Evolutionary conservation across 2,329 filamentous ascomycete species (phyloP).

Genomic region (Rhexocercosporidium sp.): DNA sequence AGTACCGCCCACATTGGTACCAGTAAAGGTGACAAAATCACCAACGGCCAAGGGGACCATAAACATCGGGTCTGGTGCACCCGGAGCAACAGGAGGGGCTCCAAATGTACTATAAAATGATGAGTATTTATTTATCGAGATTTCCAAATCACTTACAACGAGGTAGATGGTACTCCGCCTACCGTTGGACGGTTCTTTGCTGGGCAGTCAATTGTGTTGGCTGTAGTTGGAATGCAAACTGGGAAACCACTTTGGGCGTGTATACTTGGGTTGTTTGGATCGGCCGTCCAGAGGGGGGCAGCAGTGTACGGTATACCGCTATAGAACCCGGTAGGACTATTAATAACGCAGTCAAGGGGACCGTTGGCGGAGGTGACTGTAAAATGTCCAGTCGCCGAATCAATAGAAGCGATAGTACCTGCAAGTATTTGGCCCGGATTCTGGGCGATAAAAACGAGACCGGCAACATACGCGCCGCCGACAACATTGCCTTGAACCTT

Average conservation of each 20-base stretch:
- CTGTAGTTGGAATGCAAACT: constrained; percentile 55
- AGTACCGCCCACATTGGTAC: constrained; percentile 43
- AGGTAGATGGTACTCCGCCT: neutral
- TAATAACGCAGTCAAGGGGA: constrained; percentile 39
- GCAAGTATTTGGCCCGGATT: neutral
- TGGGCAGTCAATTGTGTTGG: constrained; percentile 44
- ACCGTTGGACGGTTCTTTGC: constrained; percentile 41
- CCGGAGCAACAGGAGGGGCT: neutral
- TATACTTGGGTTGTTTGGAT: constrained; percentile 54
- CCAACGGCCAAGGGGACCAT: constrained; percentile 49
- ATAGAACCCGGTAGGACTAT: constrained; percentile 51
- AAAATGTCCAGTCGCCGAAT: constrained; percentile 29
- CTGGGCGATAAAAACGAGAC: too few relatives aligned
- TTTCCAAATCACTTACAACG: neutral
- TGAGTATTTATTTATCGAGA: constrained; percentile 19
- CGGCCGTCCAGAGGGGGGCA: constrained; percentile 51
- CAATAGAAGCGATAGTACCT: constrained; percentile 33
- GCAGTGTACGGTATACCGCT: constrained; percentile 44
- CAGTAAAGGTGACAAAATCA: constrained; percentile 48
- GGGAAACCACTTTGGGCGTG: constrained; percentile 55
- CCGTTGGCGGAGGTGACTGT: constrained; percentile 9
- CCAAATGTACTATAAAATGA: too few relatives aligned
- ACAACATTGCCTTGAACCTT: too few relatives aligned
- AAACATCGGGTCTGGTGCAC: constrained; percentile 42
- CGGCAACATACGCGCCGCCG: too few relatives aligned